A percentile compares a stretch with the other conserved stretches of the same genome.
These are phyloP conservation scores for Brassica hybrid DNA, from an alignment of 441 rosid genomes.

Conservation along the genomic window DNA sequence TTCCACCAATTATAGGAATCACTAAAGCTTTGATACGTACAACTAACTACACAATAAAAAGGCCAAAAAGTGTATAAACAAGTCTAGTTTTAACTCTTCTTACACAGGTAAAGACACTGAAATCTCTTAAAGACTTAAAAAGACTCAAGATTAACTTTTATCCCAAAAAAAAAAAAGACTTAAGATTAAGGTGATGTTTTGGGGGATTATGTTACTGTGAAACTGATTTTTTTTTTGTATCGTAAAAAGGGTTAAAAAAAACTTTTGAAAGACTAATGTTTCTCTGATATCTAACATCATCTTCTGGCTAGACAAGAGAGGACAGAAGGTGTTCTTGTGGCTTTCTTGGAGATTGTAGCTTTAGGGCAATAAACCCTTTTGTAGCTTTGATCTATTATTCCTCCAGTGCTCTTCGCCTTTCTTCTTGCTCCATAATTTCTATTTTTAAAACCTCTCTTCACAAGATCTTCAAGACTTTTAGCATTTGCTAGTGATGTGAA, in stretches of 20 bases:
- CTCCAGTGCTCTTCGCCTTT: constrained; percentile 64
- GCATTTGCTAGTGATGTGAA: constrained; percentile 75
- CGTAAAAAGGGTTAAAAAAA: constrained; percentile 6
- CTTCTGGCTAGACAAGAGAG: constrained; percentile 47
- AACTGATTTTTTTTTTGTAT: constrained; percentile 29
- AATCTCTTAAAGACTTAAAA: not conserved
- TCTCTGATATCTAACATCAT: constrained; percentile 29
- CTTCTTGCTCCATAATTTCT: constrained; percentile 42
- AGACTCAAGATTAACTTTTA: constrained; percentile 3
- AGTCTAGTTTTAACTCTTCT: not conserved
- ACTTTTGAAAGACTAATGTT: constrained; percentile 11
- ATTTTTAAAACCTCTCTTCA: constrained; percentile 49
- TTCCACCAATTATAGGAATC: not conserved
- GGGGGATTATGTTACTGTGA: constrained; percentile 29
- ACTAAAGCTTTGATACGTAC: not conserved
- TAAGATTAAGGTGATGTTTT: not conserved
- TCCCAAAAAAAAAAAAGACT: too few relatives aligned
- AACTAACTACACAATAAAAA: not conserved
- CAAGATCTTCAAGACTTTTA: constrained; percentile 72
- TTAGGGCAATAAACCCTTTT: constrained; percentile 55
- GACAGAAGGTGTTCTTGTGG: constrained; percentile 44
- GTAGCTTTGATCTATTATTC: constrained; percentile 51
- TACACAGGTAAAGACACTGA: not conserved
- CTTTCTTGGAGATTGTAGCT: constrained; percentile 60
- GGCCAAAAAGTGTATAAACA: not conserved